Evolutionary conservation across 495 filamentous ascomycete genomes (phyloP).

Genomic region (Neurospora cerealis): DNA sequence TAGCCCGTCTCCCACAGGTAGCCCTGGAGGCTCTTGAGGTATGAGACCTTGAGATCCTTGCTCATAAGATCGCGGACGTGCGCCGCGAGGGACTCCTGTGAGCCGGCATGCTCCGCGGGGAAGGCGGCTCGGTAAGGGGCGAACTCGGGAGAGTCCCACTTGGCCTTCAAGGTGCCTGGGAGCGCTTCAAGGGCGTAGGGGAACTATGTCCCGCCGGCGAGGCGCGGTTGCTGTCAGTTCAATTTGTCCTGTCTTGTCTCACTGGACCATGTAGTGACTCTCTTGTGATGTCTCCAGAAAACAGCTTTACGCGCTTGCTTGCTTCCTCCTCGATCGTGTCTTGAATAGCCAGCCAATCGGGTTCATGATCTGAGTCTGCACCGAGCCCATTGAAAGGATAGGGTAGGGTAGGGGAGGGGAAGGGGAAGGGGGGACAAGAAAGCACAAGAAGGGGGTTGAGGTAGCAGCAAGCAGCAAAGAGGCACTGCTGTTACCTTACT

Average conservation of each 20-base stretch:
- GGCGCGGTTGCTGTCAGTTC: not conserved
- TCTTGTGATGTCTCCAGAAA: not conserved
- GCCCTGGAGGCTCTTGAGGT: constrained; percentile 64
- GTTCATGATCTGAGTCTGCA: not conserved
- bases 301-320: not conserved
- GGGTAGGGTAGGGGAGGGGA: not conserved
- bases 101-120: constrained; percentile 44
- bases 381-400: not conserved
- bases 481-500: not conserved
- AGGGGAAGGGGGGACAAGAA: not conserved
- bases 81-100: constrained; percentile 38
- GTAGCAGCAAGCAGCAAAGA: not conserved
- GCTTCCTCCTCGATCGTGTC: not conserved
- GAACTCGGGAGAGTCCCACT: constrained; percentile 52
- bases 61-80: constrained; percentile 55
- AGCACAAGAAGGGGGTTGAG: not conserved
- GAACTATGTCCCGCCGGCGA: constrained; percentile 37
- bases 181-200: constrained; percentile 57
- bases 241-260: not conserved
- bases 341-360: not conserved
- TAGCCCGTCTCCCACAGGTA: constrained; percentile 63
- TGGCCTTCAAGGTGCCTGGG: constrained; percentile 40
- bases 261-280: not conserved
- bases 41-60: constrained; percentile 55
- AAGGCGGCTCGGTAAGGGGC: constrained; percentile 51